phyloP scores from a whole-genome alignment of 176 grass and related monocot genomes.

The Musa schizocarpa region DNA sequence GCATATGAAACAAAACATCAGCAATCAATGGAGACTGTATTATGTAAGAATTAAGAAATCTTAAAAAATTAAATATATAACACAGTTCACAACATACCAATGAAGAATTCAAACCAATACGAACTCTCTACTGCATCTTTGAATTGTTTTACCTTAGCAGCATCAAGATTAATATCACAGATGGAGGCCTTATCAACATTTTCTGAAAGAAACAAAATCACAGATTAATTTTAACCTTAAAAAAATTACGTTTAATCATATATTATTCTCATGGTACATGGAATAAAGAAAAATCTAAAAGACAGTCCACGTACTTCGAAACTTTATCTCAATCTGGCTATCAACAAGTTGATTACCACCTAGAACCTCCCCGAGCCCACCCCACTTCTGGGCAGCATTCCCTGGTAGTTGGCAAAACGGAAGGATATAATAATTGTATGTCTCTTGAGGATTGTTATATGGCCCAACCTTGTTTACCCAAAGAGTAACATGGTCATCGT shows the following conservation, averaged over 20 bases:
- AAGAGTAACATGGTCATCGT: constrained; percentile 59
- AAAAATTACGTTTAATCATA: background rate
- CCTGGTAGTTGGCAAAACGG: constrained; percentile 85
- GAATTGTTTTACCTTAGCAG: constrained; percentile 72
- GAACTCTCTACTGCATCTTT: constrained; percentile 78
- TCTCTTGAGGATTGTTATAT: constrained; percentile 98
- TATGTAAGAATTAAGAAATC: constrained; percentile 24
- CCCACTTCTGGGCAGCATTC: constrained; percentile 88
- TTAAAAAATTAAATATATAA: background rate
- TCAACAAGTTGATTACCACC: constrained; percentile 98
- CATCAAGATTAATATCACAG: constrained; percentile 83
- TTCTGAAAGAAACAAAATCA: constrained; percentile 35
- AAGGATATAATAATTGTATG: constrained; percentile 96
- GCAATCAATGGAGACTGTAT: constrained; percentile 7
- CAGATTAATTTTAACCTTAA: background rate
- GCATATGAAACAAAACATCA: background rate
- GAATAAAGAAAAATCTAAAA: constrained; percentile 21
- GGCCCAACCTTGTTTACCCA: constrained; percentile 99
- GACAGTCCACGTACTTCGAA: constrained; percentile 63
- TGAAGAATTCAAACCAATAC: constrained; percentile 99
- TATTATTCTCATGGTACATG: background rate
- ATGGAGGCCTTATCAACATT: constrained; percentile 66
- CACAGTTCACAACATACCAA: constrained; percentile 38
- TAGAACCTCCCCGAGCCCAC: constrained; percentile 94
- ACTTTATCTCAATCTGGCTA: constrained; percentile 88